Percentiles rank a stretch among this genome's conserved stretches.
These are phyloP conservation scores for Pichia sp. DNA, from an alignment of 1,139 yeast genomes.

Conservation along the genomic window DNA sequence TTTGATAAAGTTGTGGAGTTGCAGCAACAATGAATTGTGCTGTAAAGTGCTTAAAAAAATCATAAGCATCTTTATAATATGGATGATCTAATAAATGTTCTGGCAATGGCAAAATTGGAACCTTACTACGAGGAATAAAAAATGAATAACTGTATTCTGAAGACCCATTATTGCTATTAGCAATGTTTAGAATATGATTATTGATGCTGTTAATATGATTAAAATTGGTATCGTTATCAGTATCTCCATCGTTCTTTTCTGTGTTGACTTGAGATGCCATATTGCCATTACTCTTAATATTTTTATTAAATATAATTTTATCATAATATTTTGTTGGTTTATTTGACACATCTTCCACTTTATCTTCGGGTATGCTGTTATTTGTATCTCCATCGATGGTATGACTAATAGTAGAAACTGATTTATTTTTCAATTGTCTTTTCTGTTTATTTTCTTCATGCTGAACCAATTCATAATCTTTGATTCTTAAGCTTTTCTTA, in stretches of 20 bases:
- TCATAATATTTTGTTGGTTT: too few relatives aligned
- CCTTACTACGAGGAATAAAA: constrained; percentile 9
- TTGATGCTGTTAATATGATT: neutral
- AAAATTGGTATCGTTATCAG: neutral
- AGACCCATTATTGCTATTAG: neutral
- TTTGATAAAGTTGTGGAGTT: constrained; percentile 12
- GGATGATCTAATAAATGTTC: constrained; percentile 15
- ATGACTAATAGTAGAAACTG: neutral
- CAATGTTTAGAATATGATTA: neutral
- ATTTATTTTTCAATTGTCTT: neutral
- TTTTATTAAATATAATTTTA: too few relatives aligned
- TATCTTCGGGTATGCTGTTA: too few relatives aligned
- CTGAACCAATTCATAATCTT: constrained; percentile 8
- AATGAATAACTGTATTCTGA: constrained; percentile 2
- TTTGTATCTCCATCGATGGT: neutral
- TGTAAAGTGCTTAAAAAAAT: constrained; percentile 16
- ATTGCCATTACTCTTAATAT: too few relatives aligned
- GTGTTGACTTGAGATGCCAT: neutral
- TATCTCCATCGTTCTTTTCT: neutral
- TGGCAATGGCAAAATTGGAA: constrained; percentile 17
- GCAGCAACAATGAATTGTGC: constrained; percentile 17
- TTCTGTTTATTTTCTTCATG: constrained; percentile 4
- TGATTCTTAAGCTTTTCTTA: constrained; percentile 8
- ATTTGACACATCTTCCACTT: too few relatives aligned
- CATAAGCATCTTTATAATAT: constrained; percentile 14